phyloP scores from a whole-genome alignment of 768 basidiomycete genomes.

The Boletales sp. region DNA sequence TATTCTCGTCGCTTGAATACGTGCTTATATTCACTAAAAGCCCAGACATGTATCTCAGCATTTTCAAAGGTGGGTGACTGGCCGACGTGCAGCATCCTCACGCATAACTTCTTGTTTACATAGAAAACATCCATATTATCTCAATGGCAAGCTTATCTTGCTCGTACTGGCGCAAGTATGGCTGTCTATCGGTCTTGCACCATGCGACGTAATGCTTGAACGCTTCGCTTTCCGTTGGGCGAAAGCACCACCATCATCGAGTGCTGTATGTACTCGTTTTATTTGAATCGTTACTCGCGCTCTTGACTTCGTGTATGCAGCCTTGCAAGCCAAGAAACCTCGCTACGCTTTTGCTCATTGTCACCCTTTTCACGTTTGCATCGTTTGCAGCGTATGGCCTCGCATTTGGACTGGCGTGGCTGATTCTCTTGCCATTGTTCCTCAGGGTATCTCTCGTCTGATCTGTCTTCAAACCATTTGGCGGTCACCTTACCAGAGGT shows the following conservation, averaged over 20 bases:
- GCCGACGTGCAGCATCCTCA: too few species aligned
- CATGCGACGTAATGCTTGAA: conserved; percentile 62
- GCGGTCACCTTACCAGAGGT: conserved; percentile 59
- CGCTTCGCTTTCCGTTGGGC: conserved; percentile 51
- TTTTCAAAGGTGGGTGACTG: conserved; percentile 54
- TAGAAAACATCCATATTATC: conserved; percentile 72
- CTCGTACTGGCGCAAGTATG: conserved; percentile 50
- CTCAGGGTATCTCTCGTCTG: conserved; percentile 53
- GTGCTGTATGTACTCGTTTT: conserved; percentile 15
- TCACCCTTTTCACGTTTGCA: conserved; percentile 38
- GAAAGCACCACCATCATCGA: conserved; percentile 8
- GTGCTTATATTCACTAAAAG: conserved; percentile 25
- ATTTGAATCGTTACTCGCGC: background rate
- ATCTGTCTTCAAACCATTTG: conserved; percentile 53
- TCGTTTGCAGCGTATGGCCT: conserved; percentile 39
- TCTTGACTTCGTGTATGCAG: conserved; percentile 5
- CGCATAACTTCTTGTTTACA: background rate
- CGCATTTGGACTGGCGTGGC: conserved; percentile 44
- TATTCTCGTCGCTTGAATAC: conserved; percentile 43
- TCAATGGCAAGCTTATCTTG: conserved; percentile 67
- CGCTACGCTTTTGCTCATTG: conserved; percentile 31
- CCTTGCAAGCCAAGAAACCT: conserved; percentile 21
- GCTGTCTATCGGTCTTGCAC: conserved; percentile 43
- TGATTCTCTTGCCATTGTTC: conserved; percentile 47
- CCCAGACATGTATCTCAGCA: conserved; percentile 40